Conservation (phyloP, 768 basidiomycete genomes). For the Agrocybe pediades region DNA sequence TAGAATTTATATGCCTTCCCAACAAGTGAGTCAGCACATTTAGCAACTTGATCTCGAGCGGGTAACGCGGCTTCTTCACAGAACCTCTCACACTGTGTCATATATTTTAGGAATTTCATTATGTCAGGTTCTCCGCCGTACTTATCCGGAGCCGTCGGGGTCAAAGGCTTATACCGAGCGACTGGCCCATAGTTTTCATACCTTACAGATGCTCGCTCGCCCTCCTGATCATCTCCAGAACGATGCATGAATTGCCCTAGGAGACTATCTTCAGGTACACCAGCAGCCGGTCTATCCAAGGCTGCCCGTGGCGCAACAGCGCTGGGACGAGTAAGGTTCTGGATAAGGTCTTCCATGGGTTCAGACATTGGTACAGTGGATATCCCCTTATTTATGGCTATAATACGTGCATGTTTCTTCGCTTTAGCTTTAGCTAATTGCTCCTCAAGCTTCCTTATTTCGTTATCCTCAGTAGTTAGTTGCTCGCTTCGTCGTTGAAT, state of each 20-base stretch:
- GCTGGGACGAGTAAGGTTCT: background rate
- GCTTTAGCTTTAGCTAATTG: background rate
- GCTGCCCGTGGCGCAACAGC: background rate
- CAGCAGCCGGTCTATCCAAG: background rate
- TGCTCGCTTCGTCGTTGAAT: too few relatives aligned
- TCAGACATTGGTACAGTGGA: slow-evolving; percentile 3
- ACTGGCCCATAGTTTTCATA: background rate
- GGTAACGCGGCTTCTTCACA: slow-evolving; percentile 4
- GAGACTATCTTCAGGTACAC: slow-evolving; percentile 4
- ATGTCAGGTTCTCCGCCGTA: slow-evolving; percentile 11
- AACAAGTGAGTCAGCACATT: slow-evolving; percentile 25
- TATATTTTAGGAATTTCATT: slow-evolving; percentile 12
- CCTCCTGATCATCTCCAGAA: background rate
- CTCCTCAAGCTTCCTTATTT: background rate
- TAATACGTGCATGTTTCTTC: background rate
- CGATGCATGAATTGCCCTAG: slow-evolving; percentile 9
- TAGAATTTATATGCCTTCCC: slow-evolving; percentile 32
- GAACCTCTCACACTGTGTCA: too few relatives aligned
- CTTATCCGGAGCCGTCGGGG: slow-evolving; percentile 11
- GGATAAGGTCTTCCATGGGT: slow-evolving; percentile 1
- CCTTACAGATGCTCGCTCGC: too few relatives aligned
- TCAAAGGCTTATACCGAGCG: slow-evolving; percentile 3
- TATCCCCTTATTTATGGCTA: background rate
- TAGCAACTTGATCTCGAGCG: slow-evolving; percentile 15
- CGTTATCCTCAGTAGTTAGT: background rate